A percentile compares a stretch with the other conserved stretches of the same genome.
phyloP scores from a whole-genome alignment of 164 flowering plant genomes.

The Vitis rotundifolia region DNA sequence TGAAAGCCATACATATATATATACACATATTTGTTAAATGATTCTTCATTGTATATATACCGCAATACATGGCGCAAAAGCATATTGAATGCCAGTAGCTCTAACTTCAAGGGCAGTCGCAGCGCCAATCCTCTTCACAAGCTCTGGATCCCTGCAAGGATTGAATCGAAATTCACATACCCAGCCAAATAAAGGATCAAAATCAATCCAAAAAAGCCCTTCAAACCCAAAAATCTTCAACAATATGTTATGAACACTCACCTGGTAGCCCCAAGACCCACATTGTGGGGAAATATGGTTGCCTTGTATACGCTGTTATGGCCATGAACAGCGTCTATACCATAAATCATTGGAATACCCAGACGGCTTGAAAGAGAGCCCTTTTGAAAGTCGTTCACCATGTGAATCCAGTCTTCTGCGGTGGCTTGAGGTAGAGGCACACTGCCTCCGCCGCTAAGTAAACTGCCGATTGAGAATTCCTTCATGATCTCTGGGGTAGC shows the following conservation, averaged over 20 bases:
- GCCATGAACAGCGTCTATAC: constrained; percentile 40
- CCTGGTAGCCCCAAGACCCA: constrained; percentile 38
- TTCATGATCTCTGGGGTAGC: background rate
- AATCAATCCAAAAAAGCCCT: too few species aligned
- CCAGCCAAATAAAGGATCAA: background rate
- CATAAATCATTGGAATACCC: constrained; percentile 35
- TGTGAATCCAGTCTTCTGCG: background rate
- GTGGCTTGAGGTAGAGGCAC: background rate
- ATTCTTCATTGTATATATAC: constrained; percentile 8
- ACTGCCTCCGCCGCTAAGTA: background rate
- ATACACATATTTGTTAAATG: too few species aligned
- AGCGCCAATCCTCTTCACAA: constrained; percentile 30
- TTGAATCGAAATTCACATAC: background rate
- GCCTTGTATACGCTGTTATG: constrained; percentile 37
- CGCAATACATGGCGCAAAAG: constrained; percentile 38
- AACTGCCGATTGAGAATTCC: background rate
- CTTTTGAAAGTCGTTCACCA: background rate
- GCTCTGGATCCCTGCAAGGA: constrained; percentile 26
- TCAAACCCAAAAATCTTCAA: too few species aligned
- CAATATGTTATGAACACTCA: background rate
- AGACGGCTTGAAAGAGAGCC: constrained; percentile 22
- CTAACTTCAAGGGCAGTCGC: constrained; percentile 41
- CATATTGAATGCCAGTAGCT: constrained; percentile 36
- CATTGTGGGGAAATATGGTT: constrained; percentile 36
- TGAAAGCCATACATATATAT: too few species aligned